phyloP scores from a whole-genome alignment of 2,329 filamentous ascomycete genomes.

The Cephalotrichum gorgonifer region DNA sequence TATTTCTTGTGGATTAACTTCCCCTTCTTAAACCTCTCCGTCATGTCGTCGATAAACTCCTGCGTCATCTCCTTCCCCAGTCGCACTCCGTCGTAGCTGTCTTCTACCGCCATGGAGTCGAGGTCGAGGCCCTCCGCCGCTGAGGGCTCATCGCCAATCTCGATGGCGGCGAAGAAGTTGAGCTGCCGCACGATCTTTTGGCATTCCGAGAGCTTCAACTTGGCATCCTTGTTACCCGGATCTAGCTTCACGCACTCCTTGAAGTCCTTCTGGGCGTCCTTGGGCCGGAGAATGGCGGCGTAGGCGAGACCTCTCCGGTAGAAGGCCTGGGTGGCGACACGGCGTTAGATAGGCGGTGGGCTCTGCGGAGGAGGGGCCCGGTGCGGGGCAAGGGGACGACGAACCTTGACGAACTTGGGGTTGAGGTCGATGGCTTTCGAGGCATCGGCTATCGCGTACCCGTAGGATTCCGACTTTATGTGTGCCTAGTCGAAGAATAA shows the following conservation, averaged over 20 bases:
- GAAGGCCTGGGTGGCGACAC: constrained; percentile 56
- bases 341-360: background rate
- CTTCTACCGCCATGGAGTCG: constrained; percentile 73
- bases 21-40: constrained; percentile 85
- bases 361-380: background rate
- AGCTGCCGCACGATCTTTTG: constrained; percentile 88
- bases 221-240: constrained; percentile 81
- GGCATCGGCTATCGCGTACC: constrained; percentile 84
- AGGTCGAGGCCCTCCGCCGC: constrained; percentile 85
- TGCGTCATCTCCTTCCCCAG: constrained; percentile 81
- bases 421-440: constrained; percentile 87
- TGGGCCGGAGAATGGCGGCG: constrained; percentile 79
- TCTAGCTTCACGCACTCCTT: constrained; percentile 81
- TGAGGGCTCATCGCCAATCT: constrained; percentile 83
- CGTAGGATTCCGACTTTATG: constrained; percentile 92
- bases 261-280: constrained; percentile 86
- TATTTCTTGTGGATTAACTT: constrained; percentile 96
- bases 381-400: constrained; percentile 8
- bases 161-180: constrained; percentile 91
- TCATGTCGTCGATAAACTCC: constrained; percentile 97
- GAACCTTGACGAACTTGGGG: constrained; percentile 77
- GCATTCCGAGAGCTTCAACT: constrained; percentile 82
- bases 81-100: constrained; percentile 73
- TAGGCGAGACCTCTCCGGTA: constrained; percentile 88
- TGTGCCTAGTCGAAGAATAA: constrained; percentile 52